phyloP scores from a whole-genome alignment of 805 yeast genomes.

The Clavispora fructus region DNA sequence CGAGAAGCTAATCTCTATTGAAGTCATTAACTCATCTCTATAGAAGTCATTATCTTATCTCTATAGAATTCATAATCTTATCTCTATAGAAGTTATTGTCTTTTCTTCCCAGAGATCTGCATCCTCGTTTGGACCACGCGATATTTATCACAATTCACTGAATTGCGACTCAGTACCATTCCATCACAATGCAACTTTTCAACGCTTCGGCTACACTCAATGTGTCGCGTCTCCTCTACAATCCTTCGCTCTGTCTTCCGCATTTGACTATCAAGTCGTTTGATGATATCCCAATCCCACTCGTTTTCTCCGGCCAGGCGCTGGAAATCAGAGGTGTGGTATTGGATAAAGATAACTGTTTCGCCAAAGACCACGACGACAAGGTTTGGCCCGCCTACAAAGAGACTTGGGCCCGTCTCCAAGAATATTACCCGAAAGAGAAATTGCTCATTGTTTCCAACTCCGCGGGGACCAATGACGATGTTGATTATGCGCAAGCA shows the following conservation, averaged over 20 bases:
- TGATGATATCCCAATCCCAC: conserved; percentile 55
- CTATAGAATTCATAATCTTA: too few relatives aligned
- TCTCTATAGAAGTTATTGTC: too few relatives aligned
- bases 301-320: conserved; percentile 26
- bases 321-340: conserved; percentile 65
- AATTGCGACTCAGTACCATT: not conserved
- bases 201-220: conserved; percentile 78
- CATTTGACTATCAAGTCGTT: conserved; percentile 52
- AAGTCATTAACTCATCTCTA: too few relatives aligned
- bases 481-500: conserved; percentile 56
- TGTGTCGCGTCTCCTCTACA: conserved; percentile 49
- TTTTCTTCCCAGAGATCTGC: too few relatives aligned
- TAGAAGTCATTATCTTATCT: too few relatives aligned
- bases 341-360: conserved; percentile 92
- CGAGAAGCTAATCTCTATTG: too few relatives aligned
- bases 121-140: too few relatives aligned
- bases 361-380: conserved; percentile 78
- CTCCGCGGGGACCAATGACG: conserved; percentile 88
- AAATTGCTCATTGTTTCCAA: conserved; percentile 76
- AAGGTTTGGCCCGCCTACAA: conserved; percentile 73
- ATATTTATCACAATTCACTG: not conserved
- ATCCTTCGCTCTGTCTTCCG: conserved; percentile 70
- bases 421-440: conserved; percentile 55
- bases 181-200: conserved; percentile 27
- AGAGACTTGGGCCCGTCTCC: conserved; percentile 50